Conservation (phyloP, 2,329 filamentous ascomycete species). For the Fusarium sororula region DNA sequence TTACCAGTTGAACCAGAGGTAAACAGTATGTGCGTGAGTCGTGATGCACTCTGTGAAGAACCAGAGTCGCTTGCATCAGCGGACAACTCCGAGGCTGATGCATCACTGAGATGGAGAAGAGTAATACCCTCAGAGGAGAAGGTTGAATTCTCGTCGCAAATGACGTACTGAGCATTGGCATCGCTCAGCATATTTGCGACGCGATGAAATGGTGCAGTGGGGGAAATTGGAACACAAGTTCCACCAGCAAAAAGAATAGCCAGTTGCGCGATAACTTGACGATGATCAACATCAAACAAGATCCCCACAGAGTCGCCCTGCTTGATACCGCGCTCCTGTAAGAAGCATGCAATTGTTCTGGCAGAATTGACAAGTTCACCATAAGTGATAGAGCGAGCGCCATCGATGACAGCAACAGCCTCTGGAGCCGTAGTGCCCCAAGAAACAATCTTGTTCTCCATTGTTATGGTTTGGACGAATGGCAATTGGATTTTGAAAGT, state of each 20-base stretch:
- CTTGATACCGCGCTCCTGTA: neutral
- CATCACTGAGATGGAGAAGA: neutral
- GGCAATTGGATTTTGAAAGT: neutral
- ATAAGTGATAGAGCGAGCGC: neutral
- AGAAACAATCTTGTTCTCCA: neutral
- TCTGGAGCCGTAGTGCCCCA: neutral
- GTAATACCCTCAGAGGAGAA: neutral
- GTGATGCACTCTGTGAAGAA: neutral
- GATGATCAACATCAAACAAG: neutral
- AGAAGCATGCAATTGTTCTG: neutral
- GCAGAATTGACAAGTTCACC: neutral
- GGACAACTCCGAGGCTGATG: rapidly evolving
- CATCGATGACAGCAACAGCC: neutral
- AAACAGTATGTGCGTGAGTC: neutral
- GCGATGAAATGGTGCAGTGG: neutral
- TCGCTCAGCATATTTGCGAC: neutral
- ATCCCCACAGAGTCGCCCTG: neutral
- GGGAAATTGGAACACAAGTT: neutral
- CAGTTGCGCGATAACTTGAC: neutral
- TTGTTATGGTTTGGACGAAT: neutral
- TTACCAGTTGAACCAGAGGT: neutral
- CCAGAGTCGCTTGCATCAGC: rapidly evolving
- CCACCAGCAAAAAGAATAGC: neutral
- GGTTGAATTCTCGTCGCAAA: neutral
- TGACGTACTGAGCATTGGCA: neutral